Percentiles rank a stretch among this genome's conserved stretches.
Conservation (phyloP, 306 rosid genomes). For the Cucurbita pepo region DNA sequence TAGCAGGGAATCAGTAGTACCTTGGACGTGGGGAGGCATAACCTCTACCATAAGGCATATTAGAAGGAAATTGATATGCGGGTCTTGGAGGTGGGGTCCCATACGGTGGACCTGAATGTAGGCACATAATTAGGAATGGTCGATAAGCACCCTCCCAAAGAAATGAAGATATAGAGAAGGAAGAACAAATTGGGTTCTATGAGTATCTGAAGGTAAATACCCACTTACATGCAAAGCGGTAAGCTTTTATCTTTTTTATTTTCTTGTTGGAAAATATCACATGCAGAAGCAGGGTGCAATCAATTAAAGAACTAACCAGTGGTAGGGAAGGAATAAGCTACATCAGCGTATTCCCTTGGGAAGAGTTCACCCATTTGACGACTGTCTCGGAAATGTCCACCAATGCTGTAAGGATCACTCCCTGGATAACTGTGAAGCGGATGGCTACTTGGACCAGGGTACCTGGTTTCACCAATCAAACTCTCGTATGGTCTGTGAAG, state of each 20-base stretch:
- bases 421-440: not conserved
- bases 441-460: conserved; percentile 2
- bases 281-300: not conserved
- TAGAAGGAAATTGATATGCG: conserved; percentile 7
- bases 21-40: conserved; percentile 14
- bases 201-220: not conserved
- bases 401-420: conserved; percentile 8
- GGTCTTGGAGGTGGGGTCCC: conserved; percentile 17
- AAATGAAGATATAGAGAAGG: not conserved
- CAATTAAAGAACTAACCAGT: conserved; percentile 9
- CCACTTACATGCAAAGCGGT: not conserved
- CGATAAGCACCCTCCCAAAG: not conserved
- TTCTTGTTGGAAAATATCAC: not conserved
- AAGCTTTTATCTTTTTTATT: not conserved
- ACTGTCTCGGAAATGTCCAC: conserved; percentile 1
- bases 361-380: not conserved
- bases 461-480: not conserved
- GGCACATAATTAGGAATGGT: not conserved
- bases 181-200: not conserved
- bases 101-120: conserved; percentile 23
- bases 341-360: not conserved
- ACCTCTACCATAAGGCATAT: conserved; percentile 11
- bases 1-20: conserved; percentile 2
- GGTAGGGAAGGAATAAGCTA: not conserved
- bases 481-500: not conserved